Evolutionary conservation across 2,329 filamentous ascomycete species (phyloP), one percentile per base, ranked within the genome.

Genomic region (Xylariaceae sp.): DNA sequence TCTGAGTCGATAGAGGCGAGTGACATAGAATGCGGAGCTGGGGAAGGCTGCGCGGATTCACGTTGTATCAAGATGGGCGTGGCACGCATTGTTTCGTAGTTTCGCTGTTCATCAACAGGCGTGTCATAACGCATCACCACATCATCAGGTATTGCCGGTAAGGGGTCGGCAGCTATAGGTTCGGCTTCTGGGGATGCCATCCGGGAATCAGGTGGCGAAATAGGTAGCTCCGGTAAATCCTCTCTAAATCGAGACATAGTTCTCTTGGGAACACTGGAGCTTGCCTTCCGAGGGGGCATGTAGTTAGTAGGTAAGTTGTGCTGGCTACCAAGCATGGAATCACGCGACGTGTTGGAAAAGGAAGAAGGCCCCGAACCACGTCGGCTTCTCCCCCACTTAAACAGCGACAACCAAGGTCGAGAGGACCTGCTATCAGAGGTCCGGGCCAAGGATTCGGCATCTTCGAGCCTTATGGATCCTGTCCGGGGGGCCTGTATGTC

Each of bases 1-100:
- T 98, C 92, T 0, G 89, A 96, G 57, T 96, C 92, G 43, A 97
- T 87, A 0, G 89, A 96, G 2, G 88, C 92, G 13, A 97, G 72
- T 0, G 90, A 97, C 60, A 89, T 83, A 19, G 88, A 87, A 57
- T 88, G 74, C 24, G 66, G 73, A 50, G 73, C 81, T 13, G 70
- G 78, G 4, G 73, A 80, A 17, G 66, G 59, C 16, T 67, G 63
- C 4, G 63, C 56, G 17, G 63, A 61, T 21, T 68, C 63, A 45
- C 57, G 64, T 41, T 62, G 58, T 41, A 63, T 63, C 19, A 66
- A 69, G 9, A 65, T 71, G 7, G 70, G 68, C 1, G 68, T 73
- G 14, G 67, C 62, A 30, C 67, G 57, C 53, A 64, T 63, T 18
- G 54, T 57, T 32, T 67, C 63, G 17, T 65, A 36, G 14, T 36